phyloP scores from a whole-genome alignment of 2,329 filamentous ascomycete genomes.

The Paracoccidioides brasiliensis region DNA sequence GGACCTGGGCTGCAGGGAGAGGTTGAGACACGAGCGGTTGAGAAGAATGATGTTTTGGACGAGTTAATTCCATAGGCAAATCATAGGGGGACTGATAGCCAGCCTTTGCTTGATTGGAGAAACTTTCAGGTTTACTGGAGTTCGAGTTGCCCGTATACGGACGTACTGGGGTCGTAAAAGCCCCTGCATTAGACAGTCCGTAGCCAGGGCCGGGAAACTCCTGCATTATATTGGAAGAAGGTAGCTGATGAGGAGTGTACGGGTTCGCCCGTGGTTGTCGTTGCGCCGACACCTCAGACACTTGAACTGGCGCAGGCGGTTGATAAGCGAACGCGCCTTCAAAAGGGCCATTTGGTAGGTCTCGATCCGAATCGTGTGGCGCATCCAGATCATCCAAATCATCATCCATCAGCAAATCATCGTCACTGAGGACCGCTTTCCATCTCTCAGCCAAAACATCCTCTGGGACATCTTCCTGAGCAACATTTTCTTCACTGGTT shows the following conservation, averaged over 20 bases:
- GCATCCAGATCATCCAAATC: conserved; percentile 68
- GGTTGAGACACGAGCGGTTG: conserved; percentile 21
- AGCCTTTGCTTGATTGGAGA: conserved; percentile 77
- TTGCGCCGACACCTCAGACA: neutral
- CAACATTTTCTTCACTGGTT: neutral
- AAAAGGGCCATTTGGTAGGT: conserved; percentile 42
- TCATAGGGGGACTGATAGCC: conserved; percentile 94
- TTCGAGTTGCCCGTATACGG: neutral
- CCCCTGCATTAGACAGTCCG: neutral
- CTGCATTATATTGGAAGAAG: conserved; percentile 35
- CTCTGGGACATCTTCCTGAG: conserved; percentile 19
- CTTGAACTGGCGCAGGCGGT: neutral
- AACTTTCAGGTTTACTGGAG: conserved; percentile 56
- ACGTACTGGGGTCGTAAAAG: neutral
- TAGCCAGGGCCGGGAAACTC: conserved; percentile 18
- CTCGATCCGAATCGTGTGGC: neutral
- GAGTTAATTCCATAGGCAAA: conserved; percentile 70
- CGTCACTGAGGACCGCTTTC: conserved; percentile 67
- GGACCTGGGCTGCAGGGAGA: conserved; percentile 33
- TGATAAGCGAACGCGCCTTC: neutral
- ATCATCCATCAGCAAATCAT: conserved; percentile 52
- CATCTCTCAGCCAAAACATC: conserved; percentile 68
- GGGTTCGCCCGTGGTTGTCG: conserved; percentile 20
- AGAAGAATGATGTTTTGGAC: conserved; percentile 36
- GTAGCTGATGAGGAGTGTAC: conserved; percentile 40